Evolutionary conservation across 768 basidiomycete genomes (phyloP).

Genomic region (Lactarius pseudohatsudake): DNA sequence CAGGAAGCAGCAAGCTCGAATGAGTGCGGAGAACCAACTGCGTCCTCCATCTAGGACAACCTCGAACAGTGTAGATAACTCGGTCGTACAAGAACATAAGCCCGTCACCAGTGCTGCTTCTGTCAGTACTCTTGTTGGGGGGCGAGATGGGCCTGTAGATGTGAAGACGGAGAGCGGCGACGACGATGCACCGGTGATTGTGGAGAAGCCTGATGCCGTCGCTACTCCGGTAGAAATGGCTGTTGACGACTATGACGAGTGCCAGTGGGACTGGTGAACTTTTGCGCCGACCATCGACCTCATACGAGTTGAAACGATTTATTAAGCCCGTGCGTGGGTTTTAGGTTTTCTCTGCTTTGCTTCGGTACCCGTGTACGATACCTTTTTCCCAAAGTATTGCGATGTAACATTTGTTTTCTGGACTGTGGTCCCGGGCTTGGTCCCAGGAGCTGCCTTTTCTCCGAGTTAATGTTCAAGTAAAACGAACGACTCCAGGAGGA

Average conservation of each 20-base stretch:
- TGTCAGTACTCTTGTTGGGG: background rate
- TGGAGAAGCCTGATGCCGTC: background rate
- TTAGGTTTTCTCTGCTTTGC: conserved; percentile 4
- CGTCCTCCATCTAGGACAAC: background rate
- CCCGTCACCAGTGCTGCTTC: background rate
- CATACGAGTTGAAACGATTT: background rate
- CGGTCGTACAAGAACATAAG: conserved; percentile 14
- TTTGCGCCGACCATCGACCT: background rate
- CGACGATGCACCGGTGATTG: background rate
- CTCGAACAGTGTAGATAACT: conserved; percentile 9
- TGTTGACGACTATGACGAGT: too few relatives aligned
- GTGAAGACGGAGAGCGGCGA: conserved; percentile 3
- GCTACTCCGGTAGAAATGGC: too few relatives aligned
- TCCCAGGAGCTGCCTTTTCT: too few relatives aligned
- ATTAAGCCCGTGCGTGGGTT: background rate
- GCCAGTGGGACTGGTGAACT: too few relatives aligned
- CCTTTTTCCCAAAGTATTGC: background rate
- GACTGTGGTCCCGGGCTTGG: too few relatives aligned
- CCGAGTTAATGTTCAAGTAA: too few relatives aligned
- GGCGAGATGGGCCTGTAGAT: conserved; percentile 12
- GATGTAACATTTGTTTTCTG: background rate
- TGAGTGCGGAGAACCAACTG: conserved; percentile 12
- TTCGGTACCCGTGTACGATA: conserved; percentile 4
- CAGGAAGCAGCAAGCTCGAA: conserved; percentile 4
- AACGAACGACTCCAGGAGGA: too few relatives aligned